Conservation (phyloP, 345 rosid species). For the Heritiera fomes region DNA sequence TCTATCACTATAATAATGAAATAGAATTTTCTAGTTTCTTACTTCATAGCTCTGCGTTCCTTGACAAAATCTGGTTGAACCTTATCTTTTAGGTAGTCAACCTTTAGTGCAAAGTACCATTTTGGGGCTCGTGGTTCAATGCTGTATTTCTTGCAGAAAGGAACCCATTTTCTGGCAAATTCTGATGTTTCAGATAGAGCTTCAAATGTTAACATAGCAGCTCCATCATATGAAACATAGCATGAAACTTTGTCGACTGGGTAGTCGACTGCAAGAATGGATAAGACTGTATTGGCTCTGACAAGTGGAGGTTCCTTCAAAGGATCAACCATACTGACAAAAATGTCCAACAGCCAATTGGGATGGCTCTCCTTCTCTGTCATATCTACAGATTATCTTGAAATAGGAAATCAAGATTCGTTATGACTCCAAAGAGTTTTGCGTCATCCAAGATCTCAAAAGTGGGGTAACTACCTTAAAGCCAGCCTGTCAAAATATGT, state of each 20-base stretch:
- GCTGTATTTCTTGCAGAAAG: slow-evolving; percentile 73
- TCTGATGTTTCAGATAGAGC: slow-evolving; percentile 85
- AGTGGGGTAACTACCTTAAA: slow-evolving; percentile 49
- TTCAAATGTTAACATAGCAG: slow-evolving; percentile 90
- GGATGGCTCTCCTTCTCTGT: slow-evolving; percentile 82
- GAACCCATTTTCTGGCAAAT: slow-evolving; percentile 93
- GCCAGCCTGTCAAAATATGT: slow-evolving; percentile 93
- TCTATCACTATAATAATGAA: too few relatives aligned
- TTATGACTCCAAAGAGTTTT: neutral
- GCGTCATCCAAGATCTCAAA: neutral
- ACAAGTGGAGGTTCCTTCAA: slow-evolving; percentile 94
- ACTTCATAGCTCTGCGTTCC: slow-evolving; percentile 95
- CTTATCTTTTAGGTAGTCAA: slow-evolving; percentile 87
- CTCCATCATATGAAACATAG: slow-evolving; percentile 93
- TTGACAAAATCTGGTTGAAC: slow-evolving; percentile 87
- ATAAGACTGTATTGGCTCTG: slow-evolving; percentile 87
- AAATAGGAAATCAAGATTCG: neutral
- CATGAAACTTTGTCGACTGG: slow-evolving; percentile 93
- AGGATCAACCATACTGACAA: slow-evolving; percentile 94
- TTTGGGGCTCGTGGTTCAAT: slow-evolving; percentile 96
- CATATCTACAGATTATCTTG: slow-evolving; percentile 47
- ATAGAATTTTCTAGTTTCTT: neutral
- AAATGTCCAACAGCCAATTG: slow-evolving; percentile 86
- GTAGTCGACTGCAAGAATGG: slow-evolving; percentile 87
- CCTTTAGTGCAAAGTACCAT: slow-evolving; percentile 76